Evolutionary conservation across 345 rosid genomes (phyloP).

Genomic region (Euphorbia pulcherrima): DNA sequence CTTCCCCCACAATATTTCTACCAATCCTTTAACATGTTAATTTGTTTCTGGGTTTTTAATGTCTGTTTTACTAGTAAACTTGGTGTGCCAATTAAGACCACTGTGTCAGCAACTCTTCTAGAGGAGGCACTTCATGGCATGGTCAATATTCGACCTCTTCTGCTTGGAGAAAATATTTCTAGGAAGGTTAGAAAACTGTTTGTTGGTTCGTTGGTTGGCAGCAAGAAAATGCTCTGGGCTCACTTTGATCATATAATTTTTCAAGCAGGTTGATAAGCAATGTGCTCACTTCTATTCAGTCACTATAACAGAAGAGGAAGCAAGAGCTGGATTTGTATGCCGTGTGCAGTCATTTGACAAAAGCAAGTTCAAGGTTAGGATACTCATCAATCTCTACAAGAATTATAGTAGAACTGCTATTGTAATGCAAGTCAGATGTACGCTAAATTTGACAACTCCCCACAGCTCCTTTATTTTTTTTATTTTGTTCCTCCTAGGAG

Average conservation of each 20-base stretch:
- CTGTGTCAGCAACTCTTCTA: slow-evolving; percentile 86
- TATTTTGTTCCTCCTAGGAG: background rate
- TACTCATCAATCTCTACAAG: slow-evolving; percentile 9
- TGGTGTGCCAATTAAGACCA: slow-evolving; percentile 97
- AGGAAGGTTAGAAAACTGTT: slow-evolving; percentile 54
- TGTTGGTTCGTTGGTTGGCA: slow-evolving; percentile 19
- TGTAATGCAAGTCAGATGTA: background rate
- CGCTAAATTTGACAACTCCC: background rate
- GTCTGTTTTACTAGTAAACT: slow-evolving; percentile 58
- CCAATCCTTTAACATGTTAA: background rate
- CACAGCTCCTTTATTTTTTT: background rate
- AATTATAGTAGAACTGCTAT: background rate
- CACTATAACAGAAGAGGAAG: slow-evolving; percentile 83
- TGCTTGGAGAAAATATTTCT: slow-evolving; percentile 56
- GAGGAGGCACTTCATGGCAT: slow-evolving; percentile 93
- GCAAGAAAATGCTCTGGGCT: slow-evolving; percentile 13
- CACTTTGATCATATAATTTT: slow-evolving; percentile 24
- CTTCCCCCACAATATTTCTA: too few species aligned
- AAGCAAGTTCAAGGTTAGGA: slow-evolving; percentile 93
- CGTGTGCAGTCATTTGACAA: slow-evolving; percentile 87
- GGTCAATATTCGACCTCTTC: slow-evolving; percentile 60
- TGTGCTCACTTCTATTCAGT: slow-evolving; percentile 96
- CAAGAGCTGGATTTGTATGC: slow-evolving; percentile 78
- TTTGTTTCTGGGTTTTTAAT: slow-evolving; percentile 6
- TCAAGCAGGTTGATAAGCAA: slow-evolving; percentile 92